Base-by-base conservation (phyloP, 179 eudicot species). In the Actinidia arguta region DNA sequence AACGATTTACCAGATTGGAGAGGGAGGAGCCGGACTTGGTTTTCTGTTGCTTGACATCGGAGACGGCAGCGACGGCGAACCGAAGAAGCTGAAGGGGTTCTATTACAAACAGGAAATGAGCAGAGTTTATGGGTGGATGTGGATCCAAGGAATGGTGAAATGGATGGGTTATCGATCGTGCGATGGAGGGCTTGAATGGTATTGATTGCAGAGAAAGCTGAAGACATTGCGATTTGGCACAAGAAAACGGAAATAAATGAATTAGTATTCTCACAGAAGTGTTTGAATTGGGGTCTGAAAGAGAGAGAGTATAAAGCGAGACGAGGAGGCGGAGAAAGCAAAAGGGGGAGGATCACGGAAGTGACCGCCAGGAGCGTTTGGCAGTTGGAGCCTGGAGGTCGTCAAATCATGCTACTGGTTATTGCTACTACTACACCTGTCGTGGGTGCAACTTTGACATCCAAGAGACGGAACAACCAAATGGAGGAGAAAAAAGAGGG, bases 1-100 rank as follows among this genome's bases (percentile, higher is more conserved):
- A n/a, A n/a, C n/a, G n/a, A n/a, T n/a, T n/a, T n/a, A n/a, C n/a
- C n/a, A n/a, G n/a, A n/a, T n/a, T 16, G 16, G 46, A 67, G 72
- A 10, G 14, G 71, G 39, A 36, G 72, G 72, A 67, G 47, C n/a
- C 39, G 47, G 72, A 36, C 39, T 67, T 67, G 71, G 82, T 12
- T 84, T 86, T 92, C 71, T 84, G 87, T 78, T 89, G 89, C 91
- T 87, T 88, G 81, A 91, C 89, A 54, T 78, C 88, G 56, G 95
- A 84, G 54, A 87, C 91, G 47, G 88, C 92, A 27, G 83, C 84
- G 71, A 88, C 82, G 82, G 36, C 46, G 63, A 50, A 66, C 73
- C 47, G 87, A 79, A 46, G 68, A 79, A 11, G 81, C 47, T 51
- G 78, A 74, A 72, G 0, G 44, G 14, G 12, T 24, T 25, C 8